Conservation (phyloP, 73 alveolate species). For the Paraurostyla sp. region DNA sequence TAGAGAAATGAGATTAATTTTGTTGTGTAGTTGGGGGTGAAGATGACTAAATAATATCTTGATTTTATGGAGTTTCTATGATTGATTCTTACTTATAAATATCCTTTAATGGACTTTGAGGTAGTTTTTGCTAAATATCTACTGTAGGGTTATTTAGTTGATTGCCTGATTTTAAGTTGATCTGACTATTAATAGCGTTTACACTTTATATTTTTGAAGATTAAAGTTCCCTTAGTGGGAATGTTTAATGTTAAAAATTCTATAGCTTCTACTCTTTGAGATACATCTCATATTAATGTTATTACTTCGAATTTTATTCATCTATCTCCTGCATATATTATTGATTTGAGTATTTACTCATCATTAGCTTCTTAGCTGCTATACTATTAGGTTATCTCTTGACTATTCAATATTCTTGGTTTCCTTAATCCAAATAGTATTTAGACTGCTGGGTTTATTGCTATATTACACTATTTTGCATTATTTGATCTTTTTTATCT, state of each 20-base stretch:
- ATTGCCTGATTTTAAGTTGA: background rate
- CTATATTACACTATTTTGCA: no score
- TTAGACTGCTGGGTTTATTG: no score
- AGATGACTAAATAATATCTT: no score
- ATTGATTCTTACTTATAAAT: no score
- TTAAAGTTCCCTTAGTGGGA: background rate
- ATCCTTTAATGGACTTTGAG: no score
- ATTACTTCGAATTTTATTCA: background rate
- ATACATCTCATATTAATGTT: background rate
- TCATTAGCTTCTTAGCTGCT: conserved; percentile 19
- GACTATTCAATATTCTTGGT: background rate
- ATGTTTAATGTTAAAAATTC: background rate
- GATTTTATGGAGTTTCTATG: no score
- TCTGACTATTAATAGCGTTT: background rate
- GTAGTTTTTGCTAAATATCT: no score
- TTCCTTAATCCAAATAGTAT: no score
- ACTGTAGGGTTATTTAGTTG: no score
- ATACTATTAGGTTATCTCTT: background rate
- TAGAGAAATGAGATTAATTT: no score
- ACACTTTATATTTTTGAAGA: conserved; percentile 6
- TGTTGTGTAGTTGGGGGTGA: no score
- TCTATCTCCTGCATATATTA: background rate
- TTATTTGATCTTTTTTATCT: no score
- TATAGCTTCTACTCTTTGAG: background rate
- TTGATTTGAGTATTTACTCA: background rate